Base-by-base conservation (phyloP, 2,329 filamentous ascomycete genomes). In the Xylariales sp. region DNA sequence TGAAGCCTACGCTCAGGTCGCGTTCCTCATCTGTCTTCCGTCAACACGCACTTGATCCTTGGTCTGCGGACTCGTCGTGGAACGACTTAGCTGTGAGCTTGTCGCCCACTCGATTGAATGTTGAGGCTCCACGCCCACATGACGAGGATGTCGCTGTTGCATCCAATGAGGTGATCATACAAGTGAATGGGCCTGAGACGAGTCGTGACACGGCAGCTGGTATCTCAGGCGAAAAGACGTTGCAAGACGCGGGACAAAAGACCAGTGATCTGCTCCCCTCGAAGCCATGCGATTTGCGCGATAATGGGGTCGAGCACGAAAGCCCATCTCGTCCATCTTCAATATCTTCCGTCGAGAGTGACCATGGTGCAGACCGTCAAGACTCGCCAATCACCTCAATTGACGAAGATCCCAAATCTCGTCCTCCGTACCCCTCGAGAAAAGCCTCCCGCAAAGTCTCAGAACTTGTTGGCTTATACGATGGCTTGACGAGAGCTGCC, bases 381-480 rank as follows among this genome's bases (percentile, higher is more conserved):
- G 67, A 69, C 37, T 71, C 68, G 1, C 68, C 68, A 1, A 67
- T 69, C 3, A 71, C 68, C 0, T 69, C 69, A 0, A 59, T 69
- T 40, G 69, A 71, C 38, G 69, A 70, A 35, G 67, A 66, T 12
- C 51, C 55, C 2, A 58, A 49, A 11, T 43, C 44, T 15, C 55
- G 53, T 2, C 48, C 54, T 15, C 52, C 46, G 3, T 44, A 47
- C 1, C 40, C 44, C 12, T 49, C 48, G 28, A 53, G 58, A 31
- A 62, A 67, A 38, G 49, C 52, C 0, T 70, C 68, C 6, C 51
- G 54, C 4, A 76, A 71, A 46, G 71, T 77, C 3, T 70, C 72
- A 40, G 68, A 70, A 35, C 57, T 77, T 18, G 73, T 76, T 22
- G 65, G 65, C 16, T 66, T 71, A 59, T 75, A 66, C 36, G 72